Conservation (phyloP, 495 filamentous ascomycete genomes). For the Jackrogersella minutella region DNA sequence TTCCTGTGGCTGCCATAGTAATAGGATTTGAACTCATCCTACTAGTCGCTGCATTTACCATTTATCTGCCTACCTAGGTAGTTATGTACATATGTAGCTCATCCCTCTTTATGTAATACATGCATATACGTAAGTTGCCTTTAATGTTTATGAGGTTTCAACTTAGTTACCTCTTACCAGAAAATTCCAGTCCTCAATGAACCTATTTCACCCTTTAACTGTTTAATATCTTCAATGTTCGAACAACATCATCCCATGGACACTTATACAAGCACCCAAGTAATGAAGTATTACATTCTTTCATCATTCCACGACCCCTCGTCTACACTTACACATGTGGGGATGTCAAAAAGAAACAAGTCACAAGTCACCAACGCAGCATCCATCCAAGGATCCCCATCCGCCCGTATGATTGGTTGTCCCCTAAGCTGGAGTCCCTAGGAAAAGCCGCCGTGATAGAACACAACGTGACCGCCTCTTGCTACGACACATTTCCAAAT, state of each 20-base stretch:
- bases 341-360: constrained; percentile 31
- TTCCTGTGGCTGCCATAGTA: constrained; percentile 23
- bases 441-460: constrained; percentile 1
- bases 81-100: background rate
- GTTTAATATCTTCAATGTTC: too few relatives aligned
- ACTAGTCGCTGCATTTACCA: too few relatives aligned
- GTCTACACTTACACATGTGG: constrained; percentile 21
- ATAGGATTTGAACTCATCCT: too few relatives aligned
- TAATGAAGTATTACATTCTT: too few relatives aligned
- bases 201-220: too few relatives aligned
- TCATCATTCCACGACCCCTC: constrained; percentile 24
- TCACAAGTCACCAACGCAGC: constrained; percentile 39
- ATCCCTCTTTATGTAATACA: background rate
- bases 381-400: constrained; percentile 16
- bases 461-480: constrained; percentile 29
- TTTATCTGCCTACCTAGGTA: background rate
- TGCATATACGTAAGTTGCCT: background rate
- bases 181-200: background rate
- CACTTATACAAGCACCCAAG: too few relatives aligned
- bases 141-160: background rate
- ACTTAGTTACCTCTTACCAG: too few relatives aligned
- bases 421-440: background rate
- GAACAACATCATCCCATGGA: too few relatives aligned
- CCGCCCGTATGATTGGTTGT: constrained; percentile 14
- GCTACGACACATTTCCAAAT: constrained; percentile 2